Evolutionary conservation across 129 eudicot genomes (phyloP), one percentile per base, ranked within the genome.

Genomic region (Chrysanthemum seticuspe): DNA sequence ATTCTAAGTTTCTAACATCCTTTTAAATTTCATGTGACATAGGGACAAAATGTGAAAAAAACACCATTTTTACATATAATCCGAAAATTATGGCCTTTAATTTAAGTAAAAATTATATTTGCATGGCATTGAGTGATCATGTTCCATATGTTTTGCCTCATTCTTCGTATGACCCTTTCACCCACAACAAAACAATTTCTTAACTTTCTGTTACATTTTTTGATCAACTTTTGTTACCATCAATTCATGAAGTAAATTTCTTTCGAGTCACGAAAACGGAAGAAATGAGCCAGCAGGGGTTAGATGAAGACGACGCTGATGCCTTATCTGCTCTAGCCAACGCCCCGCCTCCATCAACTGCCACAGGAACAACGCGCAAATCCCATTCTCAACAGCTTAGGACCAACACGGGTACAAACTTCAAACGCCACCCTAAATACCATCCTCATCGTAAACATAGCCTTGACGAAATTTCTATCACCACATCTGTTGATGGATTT

Each of bases 361-460:
- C 82, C 52, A 74, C 34, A 29, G 69, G 54, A 76, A 16, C 73
- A 6, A 7, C 47, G 10, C 83, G 83, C 23, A 86, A 88, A 58
- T 59, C 85, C 7, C 83, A 86, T 34, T 78, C 96, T 13, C 87
- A 91, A 3, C 89, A 87, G 52, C 88, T 95, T 50, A 87, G 99
- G 11, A 86, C 87, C 21, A 84, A 75, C 86, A 87, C 98, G 75
- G 91, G 87, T 45, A 80, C 89, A 52, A 70, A 81, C 73, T 76
- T 80, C 81, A 85, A 80, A 68, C 83, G 89, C 68, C 82, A 76
- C 60, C 76, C 25, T 3, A 71, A 64, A 10, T 66, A 72, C 79
- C 86, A 86, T 44, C 67, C 29, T 2, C 71, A 76, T 59, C 90
- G 97, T 8, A 84, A 90, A 63, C 97, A 95, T 79, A 90, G 97